phyloP scores from a whole-genome alignment of 2,329 filamentous ascomycete species.

The Neoarthrinium moseri region DNA sequence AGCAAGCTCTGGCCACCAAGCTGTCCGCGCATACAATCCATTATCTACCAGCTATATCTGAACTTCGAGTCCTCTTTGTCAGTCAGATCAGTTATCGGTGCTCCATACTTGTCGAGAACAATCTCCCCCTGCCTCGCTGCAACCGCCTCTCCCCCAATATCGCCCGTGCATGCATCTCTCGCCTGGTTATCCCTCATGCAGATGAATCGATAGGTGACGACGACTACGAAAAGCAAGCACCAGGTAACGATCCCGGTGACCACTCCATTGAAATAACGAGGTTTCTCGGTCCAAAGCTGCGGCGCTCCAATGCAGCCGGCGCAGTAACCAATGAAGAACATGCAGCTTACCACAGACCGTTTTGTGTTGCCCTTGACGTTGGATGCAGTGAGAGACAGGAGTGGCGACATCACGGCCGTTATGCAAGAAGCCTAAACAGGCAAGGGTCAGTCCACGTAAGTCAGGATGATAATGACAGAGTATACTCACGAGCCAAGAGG shows the following conservation, averaged over 20 bases:
- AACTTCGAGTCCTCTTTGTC: constrained; percentile 34
- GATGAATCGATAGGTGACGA: constrained; percentile 31
- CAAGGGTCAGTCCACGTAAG: no score
- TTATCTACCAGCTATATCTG: constrained; percentile 26
- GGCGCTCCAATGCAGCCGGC: constrained; percentile 43
- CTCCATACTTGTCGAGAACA: constrained; percentile 20
- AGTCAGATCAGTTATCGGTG: constrained; percentile 28
- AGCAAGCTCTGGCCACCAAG: no score
- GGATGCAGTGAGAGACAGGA: constrained; percentile 42
- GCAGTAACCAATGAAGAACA: constrained; percentile 51
- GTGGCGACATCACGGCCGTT: constrained; percentile 38
- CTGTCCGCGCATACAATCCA: no score
- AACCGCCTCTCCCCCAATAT: neutral
- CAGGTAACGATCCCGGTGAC: constrained; percentile 43
- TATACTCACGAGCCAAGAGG: constrained; percentile 41
- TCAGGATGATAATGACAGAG: neutral
- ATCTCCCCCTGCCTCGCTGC: constrained; percentile 14
- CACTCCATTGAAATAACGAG: constrained; percentile 44
- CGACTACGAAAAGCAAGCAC: constrained; percentile 34
- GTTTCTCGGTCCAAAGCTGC: constrained; percentile 45
- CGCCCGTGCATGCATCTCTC: constrained; percentile 15
- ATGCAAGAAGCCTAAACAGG: constrained; percentile 36
- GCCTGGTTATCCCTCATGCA: constrained; percentile 33
- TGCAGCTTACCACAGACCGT: constrained; percentile 40
- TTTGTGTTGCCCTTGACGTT: constrained; percentile 54